phyloP scores from a whole-genome alignment of 371 early-diverging fungal genomes.

The Rhizopus sp. region DNA sequence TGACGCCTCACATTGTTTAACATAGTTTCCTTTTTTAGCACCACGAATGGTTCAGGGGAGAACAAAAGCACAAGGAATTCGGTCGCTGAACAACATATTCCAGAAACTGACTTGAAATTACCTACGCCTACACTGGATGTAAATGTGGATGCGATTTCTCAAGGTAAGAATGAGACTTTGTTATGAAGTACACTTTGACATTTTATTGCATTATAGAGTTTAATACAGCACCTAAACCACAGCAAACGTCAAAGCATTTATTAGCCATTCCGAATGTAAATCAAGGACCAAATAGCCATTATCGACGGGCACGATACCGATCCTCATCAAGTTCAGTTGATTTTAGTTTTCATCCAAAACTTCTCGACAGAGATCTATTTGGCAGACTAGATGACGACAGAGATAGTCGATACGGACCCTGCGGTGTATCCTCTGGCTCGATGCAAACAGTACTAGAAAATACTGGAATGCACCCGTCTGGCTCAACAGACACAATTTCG shows the following conservation, averaged over 20 bases:
- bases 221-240: no score
- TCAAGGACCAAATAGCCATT: no score
- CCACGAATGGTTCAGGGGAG: not conserved
- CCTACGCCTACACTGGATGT: not conserved
- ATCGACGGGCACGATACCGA: no score
- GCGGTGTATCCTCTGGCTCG: conserved; percentile 77
- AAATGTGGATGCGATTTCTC: conserved; percentile 1
- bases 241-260: no score
- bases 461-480: not conserved
- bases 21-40: not conserved
- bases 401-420: conserved; percentile 73
- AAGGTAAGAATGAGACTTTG: conserved; percentile 5
- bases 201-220: no score
- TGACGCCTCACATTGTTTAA: not conserved
- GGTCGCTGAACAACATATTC: not conserved
- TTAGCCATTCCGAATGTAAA: no score
- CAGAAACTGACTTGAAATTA: conserved; percentile 1
- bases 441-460: conserved; percentile 73
- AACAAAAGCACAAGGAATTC: conserved; percentile 2
- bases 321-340: no score
- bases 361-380: no score
- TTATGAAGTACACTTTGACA: no score
- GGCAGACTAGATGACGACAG: no score
- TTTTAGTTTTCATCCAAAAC: no score
- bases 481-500: no score